phyloP scores from a whole-genome alignment of 768 basidiomycete genomes.

The Crucibulum laeve region DNA sequence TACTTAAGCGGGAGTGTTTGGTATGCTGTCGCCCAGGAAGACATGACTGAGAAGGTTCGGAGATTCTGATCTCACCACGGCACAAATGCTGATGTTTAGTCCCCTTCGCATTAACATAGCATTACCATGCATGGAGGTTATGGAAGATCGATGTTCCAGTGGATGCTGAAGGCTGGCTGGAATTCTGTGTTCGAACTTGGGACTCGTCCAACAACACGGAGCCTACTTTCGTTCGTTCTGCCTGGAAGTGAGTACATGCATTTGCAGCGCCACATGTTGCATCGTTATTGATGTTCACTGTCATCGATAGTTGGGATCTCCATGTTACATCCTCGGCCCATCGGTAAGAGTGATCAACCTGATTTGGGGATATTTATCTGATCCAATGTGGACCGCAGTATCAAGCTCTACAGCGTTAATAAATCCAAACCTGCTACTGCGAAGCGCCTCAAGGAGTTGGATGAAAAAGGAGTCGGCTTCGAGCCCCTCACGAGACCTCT shows the following conservation, averaged over 20 bases:
- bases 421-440: conserved; percentile 34
- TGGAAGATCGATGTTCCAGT: conserved; percentile 50
- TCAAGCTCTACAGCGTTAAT: conserved; percentile 54
- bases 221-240: conserved; percentile 49
- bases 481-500: conserved; percentile 37
- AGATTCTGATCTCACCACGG: not conserved
- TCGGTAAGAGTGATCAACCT: conserved; percentile 8
- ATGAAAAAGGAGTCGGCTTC: conserved; percentile 31
- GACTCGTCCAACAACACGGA: conserved; percentile 57
- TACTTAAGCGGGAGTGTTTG: conserved; percentile 39
- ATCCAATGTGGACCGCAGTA: conserved; percentile 17
- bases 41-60: conserved; percentile 44
- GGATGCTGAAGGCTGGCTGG: conserved; percentile 53
- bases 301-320: conserved; percentile 41
- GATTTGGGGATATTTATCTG: not conserved
- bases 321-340: conserved; percentile 52
- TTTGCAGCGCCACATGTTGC: too few species aligned
- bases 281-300: too few species aligned
- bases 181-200: conserved; percentile 53
- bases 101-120: conserved; percentile 17
- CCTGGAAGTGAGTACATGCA: conserved; percentile 41
- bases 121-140: conserved; percentile 51
- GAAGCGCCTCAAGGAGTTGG: conserved; percentile 34
- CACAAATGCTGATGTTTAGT: not conserved
- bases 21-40: conserved; percentile 40